These are phyloP conservation scores for Suhomyces vadensis DNA, from an alignment of 805 yeast genomes.

Conservation along the genomic window DNA sequence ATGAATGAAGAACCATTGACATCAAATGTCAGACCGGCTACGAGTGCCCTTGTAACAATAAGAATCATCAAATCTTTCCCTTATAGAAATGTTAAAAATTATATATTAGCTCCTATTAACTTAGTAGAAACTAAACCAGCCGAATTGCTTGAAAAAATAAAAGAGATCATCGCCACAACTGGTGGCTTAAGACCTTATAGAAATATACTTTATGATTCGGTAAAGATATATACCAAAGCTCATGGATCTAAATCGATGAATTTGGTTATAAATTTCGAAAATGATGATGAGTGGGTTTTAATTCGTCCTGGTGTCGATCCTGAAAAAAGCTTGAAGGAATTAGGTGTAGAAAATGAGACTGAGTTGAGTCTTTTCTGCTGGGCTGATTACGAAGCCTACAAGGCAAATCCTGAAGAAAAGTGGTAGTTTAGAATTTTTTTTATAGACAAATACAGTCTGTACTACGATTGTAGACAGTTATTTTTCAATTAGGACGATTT, in stretches of 20 bases:
- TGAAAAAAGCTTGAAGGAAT: slow-evolving; percentile 32
- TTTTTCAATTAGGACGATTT: too few relatives aligned
- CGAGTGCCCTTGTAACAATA: slow-evolving; percentile 76
- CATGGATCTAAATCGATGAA: slow-evolving; percentile 94
- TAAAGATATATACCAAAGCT: slow-evolving; percentile 91
- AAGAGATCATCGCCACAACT: slow-evolving; percentile 48
- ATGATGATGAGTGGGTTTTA: slow-evolving; percentile 69
- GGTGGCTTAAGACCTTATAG: slow-evolving; percentile 83
- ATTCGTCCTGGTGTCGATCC: slow-evolving; percentile 21
- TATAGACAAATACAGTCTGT: not conserved
- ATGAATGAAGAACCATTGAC: slow-evolving; percentile 64
- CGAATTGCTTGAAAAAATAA: slow-evolving; percentile 56
- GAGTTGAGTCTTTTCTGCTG: slow-evolving; percentile 81
- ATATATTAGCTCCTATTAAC: slow-evolving; percentile 68
- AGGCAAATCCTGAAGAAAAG: slow-evolving; percentile 83
- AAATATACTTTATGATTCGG: slow-evolving; percentile 66
- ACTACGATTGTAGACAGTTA: too few relatives aligned
- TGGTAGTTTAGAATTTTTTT: slow-evolving; percentile 68
- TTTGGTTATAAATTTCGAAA: slow-evolving; percentile 84
- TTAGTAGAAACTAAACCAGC: slow-evolving; percentile 66
- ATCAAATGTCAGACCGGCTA: slow-evolving; percentile 70
- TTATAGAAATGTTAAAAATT: slow-evolving; percentile 80
- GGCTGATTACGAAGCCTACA: slow-evolving; percentile 64
- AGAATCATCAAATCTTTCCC: slow-evolving; percentile 90
- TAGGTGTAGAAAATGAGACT: slow-evolving; percentile 76